Conservation (phyloP, 768 basidiomycete species). For the Lyophyllum shimeji region DNA sequence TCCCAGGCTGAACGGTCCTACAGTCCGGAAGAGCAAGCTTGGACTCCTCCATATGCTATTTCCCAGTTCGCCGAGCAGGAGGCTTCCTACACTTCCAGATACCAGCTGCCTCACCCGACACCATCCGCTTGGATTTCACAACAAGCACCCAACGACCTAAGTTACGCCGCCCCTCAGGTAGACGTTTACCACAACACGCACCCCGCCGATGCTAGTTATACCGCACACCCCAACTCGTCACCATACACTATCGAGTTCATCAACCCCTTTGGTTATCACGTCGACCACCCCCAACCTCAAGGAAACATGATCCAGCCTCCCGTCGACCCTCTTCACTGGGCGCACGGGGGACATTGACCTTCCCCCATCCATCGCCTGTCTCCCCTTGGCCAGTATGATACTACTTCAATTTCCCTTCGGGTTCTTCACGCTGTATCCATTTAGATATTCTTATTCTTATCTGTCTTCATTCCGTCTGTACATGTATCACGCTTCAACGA, state of each 20-base stretch:
- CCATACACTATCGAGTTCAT: conserved; percentile 2
- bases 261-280: conserved; percentile 7
- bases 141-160: not conserved
- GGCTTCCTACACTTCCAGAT: conserved; percentile 4
- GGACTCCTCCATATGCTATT: conserved; percentile 2
- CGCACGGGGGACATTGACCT: not conserved
- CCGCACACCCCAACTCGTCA: conserved; percentile 6
- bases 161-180: not conserved
- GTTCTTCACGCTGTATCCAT: conserved; percentile 11
- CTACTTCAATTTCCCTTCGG: not conserved
- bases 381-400: not conserved
- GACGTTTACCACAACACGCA: not conserved
- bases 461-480: conserved; percentile 1
- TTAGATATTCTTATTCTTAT: conserved; percentile 15
- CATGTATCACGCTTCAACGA: conserved; percentile 7
- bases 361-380: not conserved
- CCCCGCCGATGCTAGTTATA: not conserved
- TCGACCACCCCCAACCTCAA: not conserved
- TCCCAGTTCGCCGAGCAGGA: not conserved
- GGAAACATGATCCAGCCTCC: not conserved
- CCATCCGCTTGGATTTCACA: not conserved
- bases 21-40: not conserved
- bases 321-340: conserved; percentile 15
- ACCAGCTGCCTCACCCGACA: not conserved
- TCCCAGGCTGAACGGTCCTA: not conserved